phyloP scores from a whole-genome alignment of 148 eudicot genomes.

The Dianthus caryophyllus region DNA sequence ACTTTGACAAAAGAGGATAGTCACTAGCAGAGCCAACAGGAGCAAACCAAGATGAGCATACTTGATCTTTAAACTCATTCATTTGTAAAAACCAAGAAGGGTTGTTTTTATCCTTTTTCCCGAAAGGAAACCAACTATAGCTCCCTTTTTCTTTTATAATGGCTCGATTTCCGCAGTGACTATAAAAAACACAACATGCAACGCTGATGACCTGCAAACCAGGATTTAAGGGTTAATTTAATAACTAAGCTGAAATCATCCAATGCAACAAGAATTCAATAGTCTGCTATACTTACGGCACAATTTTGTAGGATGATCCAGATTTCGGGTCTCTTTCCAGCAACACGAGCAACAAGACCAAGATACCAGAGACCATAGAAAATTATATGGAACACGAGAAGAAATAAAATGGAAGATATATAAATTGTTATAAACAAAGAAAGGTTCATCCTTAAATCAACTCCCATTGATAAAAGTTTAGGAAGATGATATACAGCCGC shows the following conservation, averaged over 20 bases:
- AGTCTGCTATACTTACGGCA: slow-evolving; percentile 52
- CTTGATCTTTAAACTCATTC: slow-evolving; percentile 82
- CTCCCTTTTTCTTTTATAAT: slow-evolving; percentile 53
- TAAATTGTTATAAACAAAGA: slow-evolving; percentile 88
- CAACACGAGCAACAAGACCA: slow-evolving; percentile 97
- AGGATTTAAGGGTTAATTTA: neutral
- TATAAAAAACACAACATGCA: slow-evolving; percentile 97
- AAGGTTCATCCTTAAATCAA: slow-evolving; percentile 96
- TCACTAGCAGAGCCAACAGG: slow-evolving; percentile 99
- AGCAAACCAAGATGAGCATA: slow-evolving; percentile 97
- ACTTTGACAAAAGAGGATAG: slow-evolving; percentile 92
- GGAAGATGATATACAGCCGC: slow-evolving; percentile 98
- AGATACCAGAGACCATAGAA: slow-evolving; percentile 94
- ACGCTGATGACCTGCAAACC: slow-evolving; percentile 79
- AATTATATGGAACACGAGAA: slow-evolving; percentile 82
- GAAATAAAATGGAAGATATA: slow-evolving; percentile 78
- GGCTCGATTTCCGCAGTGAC: slow-evolving; percentile 97
- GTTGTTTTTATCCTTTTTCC: slow-evolving; percentile 78
- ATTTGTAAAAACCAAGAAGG: slow-evolving; percentile 74
- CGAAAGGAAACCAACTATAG: slow-evolving; percentile 71
- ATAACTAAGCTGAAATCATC: slow-evolving; percentile 5
- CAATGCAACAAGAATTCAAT: neutral
- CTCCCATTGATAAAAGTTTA: slow-evolving; percentile 97
- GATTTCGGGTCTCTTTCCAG: slow-evolving; percentile 78
- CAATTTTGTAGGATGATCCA: slow-evolving; percentile 93